phyloP scores from a whole-genome alignment of 2,329 filamentous ascomycete species.

The Lachnellula hyalina region DNA sequence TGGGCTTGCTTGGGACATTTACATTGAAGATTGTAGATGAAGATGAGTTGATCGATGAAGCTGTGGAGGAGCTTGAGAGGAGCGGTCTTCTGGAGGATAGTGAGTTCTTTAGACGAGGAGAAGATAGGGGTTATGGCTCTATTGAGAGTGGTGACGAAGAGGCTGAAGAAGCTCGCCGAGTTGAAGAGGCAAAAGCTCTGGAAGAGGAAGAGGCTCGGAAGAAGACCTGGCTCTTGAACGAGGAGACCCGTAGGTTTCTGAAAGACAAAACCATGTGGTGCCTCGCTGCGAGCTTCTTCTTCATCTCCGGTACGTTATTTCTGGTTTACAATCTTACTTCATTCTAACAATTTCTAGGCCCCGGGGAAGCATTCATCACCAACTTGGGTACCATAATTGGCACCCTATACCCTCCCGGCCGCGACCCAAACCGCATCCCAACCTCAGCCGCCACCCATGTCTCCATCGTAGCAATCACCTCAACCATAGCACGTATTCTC shows the following conservation, averaged over 20 bases:
- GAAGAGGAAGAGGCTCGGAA: constrained; percentile 52
- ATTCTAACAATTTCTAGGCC: constrained; percentile 54
- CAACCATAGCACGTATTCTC: constrained; percentile 82
- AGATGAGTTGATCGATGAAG: constrained; percentile 81
- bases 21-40: constrained; percentile 76
- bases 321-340: neutral
- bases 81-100: constrained; percentile 77
- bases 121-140: constrained; percentile 57
- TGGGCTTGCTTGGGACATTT: constrained; percentile 70
- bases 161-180: constrained; percentile 36
- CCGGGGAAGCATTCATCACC: constrained; percentile 97
- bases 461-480: constrained; percentile 84
- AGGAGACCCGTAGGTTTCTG: constrained; percentile 81
- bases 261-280: constrained; percentile 93
- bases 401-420: constrained; percentile 64
- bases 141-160: constrained; percentile 38
- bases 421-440: constrained; percentile 42
- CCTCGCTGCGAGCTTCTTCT: constrained; percentile 83
- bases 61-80: constrained; percentile 83
- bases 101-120: constrained; percentile 60
- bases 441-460: constrained; percentile 75
- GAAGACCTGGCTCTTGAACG: constrained; percentile 88
- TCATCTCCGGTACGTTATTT: constrained; percentile 47
- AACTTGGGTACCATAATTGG: constrained; percentile 92
- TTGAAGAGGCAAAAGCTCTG: constrained; percentile 31